Base-by-base conservation (phyloP, 2,329 filamentous ascomycete genomes). In the Truncatella angustata region DNA sequence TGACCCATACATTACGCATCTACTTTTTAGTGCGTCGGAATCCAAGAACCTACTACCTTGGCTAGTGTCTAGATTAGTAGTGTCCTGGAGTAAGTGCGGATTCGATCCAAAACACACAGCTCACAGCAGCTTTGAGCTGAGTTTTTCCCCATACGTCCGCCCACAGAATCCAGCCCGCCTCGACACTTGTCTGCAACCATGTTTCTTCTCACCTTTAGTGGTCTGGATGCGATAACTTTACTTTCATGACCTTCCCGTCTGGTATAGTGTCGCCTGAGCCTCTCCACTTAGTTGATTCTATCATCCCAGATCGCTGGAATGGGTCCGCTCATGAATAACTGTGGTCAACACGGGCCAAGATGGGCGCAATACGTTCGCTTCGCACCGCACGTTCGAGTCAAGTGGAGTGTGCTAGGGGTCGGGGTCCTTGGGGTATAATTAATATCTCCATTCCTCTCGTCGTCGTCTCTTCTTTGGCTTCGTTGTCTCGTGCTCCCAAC, bases 221-320 rank as follows among this genome's bases (percentile, higher is more conserved):
- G 40, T 16, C 24, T 28, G 20, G 20, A 24, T 26, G 14, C 24
- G 23, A 44, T 44, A 44, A 16, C 20, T 28, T 24, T 12, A 26
- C 5, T 23, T n/a, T 16, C n/a, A 44, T 24, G 24, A 44, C 40
- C 40, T 44, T 44, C 40, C 40, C 12, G 12, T 44, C 23, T 44
- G 40, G 40, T 44, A 44, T 44, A 44, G 40, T 26, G n/a, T 44
- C 40, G 40, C 40, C 40, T 44, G 23, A n/a, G 12, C 23, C 16
- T 44, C 40, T 23, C 40, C 21, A 28, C 12, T 28, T 10, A 12
- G 24, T 16, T 44, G 23, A 24, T 28, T 14, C 20, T 28, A 44
- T 44, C 40, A 44, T 28, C 40, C 40, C 40, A 44, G 40, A 28
- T 44, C 40, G 40, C 23, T 26, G 40, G 40, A n/a, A 44, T 26